Conservation (phyloP, 306 rosid genomes). For the Geum urbanum region DNA sequence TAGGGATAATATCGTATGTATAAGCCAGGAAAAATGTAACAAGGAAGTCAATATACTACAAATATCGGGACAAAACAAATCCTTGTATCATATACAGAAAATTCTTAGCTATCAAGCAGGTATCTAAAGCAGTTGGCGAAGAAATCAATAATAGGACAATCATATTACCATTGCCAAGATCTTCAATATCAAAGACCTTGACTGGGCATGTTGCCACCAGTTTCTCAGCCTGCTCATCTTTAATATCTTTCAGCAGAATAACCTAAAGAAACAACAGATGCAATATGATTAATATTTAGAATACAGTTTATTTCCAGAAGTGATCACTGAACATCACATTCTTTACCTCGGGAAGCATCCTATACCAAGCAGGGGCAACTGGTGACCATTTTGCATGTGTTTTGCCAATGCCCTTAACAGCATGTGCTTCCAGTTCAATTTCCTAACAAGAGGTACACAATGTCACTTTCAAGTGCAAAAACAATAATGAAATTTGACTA, state of each 20-base stretch:
- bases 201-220: conserved; percentile 66
- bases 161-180: conserved; percentile 65
- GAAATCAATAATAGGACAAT: conserved; percentile 12
- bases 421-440: conserved; percentile 95
- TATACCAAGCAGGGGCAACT: conserved; percentile 93
- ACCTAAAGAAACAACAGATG: conserved; percentile 38
- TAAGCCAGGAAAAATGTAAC: neutral
- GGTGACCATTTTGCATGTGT: conserved; percentile 99
- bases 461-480: conserved; percentile 8
- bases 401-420: conserved; percentile 91
- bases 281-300: conserved; percentile 2
- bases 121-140: conserved; percentile 13
- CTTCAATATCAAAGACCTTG: conserved; percentile 86
- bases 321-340: conserved; percentile 14
- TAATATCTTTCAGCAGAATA: conserved; percentile 53
- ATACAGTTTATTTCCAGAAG: neutral
- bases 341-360: conserved; percentile 95
- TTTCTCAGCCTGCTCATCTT: conserved; percentile 63
- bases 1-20: neutral
- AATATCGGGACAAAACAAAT: conserved; percentile 18
- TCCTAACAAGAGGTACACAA: conserved; percentile 41
- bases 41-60: neutral
- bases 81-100: neutral
- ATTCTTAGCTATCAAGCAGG: too few relatives aligned
- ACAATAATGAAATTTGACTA: neutral